Evolutionary conservation across 1,284 basidiomycete genomes (phyloP).

Genomic region (Stygiomarasmius scandens): DNA sequence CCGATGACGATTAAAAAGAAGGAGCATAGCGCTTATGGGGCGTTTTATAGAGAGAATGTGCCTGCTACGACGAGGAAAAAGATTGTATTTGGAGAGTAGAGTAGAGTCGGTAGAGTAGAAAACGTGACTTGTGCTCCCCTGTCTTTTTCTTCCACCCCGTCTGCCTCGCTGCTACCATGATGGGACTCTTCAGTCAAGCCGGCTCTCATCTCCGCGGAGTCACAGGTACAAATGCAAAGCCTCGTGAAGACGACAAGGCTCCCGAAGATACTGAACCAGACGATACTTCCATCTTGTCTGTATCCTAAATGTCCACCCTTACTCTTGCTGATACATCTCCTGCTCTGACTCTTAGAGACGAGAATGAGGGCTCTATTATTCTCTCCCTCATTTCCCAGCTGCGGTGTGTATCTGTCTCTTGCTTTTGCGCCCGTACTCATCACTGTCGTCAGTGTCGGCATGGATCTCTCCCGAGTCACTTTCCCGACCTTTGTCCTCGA

Average conservation of each 20-base stretch:
- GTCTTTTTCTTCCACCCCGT: background rate
- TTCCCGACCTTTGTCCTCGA: constrained; percentile 95
- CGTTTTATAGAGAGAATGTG: constrained; percentile 84
- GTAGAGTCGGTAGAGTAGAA: background rate
- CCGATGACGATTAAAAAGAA: constrained; percentile 98
- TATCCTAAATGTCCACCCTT: constrained; percentile 23
- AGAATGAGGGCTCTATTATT: constrained; percentile 82
- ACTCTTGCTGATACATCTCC: constrained; percentile 10
- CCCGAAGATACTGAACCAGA: constrained; percentile 81
- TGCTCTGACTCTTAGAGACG: constrained; percentile 52
- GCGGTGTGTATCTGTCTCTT: constrained; percentile 49
- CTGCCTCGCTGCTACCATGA: constrained; percentile 51
- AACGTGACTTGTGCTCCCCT: background rate
- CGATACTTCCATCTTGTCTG: constrained; percentile 83
- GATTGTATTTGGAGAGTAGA: constrained; percentile 66
- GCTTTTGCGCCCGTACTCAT: constrained; percentile 1
- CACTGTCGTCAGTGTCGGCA: constrained; percentile 68
- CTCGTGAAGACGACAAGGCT: constrained; percentile 65
- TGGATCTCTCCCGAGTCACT: constrained; percentile 95
- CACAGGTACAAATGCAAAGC: constrained; percentile 22
- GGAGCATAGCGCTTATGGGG: constrained; percentile 82
- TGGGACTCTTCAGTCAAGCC: constrained; percentile 76
- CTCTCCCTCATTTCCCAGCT: constrained; percentile 84
- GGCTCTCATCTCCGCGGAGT: constrained; percentile 57
- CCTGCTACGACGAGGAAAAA: constrained; percentile 79